A percentile compares a stretch with the other conserved stretches of the same genome.
Conservation (phyloP, 1,139 yeast species). For the Scheffersomyces insectosa region DNA sequence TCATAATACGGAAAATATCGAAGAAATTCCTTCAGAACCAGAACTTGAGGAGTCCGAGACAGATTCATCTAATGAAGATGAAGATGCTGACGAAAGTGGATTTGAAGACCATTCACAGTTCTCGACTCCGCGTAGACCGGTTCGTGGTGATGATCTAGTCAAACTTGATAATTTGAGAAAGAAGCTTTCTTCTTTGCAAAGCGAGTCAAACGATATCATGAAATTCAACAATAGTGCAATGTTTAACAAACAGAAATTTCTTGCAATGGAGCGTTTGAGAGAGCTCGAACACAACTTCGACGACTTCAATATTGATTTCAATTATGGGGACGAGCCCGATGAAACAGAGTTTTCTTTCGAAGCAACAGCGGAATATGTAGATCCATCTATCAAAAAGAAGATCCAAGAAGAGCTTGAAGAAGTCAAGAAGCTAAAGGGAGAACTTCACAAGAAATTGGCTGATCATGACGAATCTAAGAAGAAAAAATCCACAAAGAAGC, state of each 20-base stretch:
- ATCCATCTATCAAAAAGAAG: conserved; percentile 37
- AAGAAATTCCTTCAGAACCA: conserved; percentile 16
- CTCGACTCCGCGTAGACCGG: conserved; percentile 30
- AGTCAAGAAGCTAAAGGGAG: conserved; percentile 46
- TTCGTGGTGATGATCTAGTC: conserved; percentile 42
- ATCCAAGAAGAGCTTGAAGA: conserved; percentile 47
- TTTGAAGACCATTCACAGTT: conserved; percentile 12
- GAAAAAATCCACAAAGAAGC: conserved; percentile 8
- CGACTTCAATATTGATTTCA: conserved; percentile 60
- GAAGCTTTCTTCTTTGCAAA: conserved; percentile 61
- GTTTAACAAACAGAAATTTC: conserved; percentile 55
- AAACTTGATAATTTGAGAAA: conserved; percentile 55
- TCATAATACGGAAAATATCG: conserved; percentile 4
- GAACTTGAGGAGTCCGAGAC: conserved; percentile 17
- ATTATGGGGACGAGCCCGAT: conserved; percentile 21
- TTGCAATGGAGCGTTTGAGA: conserved; percentile 67
- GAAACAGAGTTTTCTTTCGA: conserved; percentile 10
- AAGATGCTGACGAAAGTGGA: conserved; percentile 15
- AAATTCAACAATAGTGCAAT: conserved; percentile 65
- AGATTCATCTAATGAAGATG: conserved; percentile 20
- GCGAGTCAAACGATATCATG: conserved; percentile 72
- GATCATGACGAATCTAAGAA: conserved; percentile 12
- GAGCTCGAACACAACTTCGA: conserved; percentile 63
- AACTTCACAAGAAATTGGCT: conserved; percentile 38
- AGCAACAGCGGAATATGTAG: conserved; percentile 23